Evolutionary conservation across 202 grass and related monocot genomes (phyloP), one percentile per base, ranked within the genome.

Genomic region (Brachypodium distachyon): DNA sequence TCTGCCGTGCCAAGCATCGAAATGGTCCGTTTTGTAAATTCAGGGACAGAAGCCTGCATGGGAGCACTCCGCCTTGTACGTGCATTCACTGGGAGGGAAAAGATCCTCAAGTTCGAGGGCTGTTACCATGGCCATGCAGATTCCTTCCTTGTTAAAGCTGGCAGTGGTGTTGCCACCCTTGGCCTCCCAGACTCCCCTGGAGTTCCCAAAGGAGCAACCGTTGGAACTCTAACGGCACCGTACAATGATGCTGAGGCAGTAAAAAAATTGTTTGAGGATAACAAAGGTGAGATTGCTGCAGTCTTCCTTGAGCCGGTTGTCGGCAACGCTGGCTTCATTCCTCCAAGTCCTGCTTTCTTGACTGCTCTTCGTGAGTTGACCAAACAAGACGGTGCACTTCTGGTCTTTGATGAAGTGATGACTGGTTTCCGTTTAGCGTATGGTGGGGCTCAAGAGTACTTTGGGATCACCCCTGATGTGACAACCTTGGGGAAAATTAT

Each of bases 351-450:
- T 7, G 85, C 74, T 52, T 99, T 99, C 54, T 78, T 96, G 47
- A 87, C 77, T 49, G 89, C 80, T 39, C 86, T 99, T 16, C 89
- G 87, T 28, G 89, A 99, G 39, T 61, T 99, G 57, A 99, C 96
- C 31, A 92, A 89, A 80, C 64, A 90, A 70, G 67, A 99, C 6
- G 89, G 91, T 76, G 65, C 92, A 29, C 87, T 99, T 79, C 69
- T 99, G 33, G 91, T 99, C 55, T 99, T 99, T 78, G 96, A 99
- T 83, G 96, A 99, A 87, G 96, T 99, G 85, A 99, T 96, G 96
- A 99, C 96, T 10, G 96, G 96, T 61, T 99, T 99, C 51, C 91
- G 96, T 62, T 63, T 99, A 76, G 76, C 96, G 11, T 99, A 95
- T 41, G 96, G 96, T 78, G 96, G 92, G 16, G 96, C 92, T 54